Conservation (phyloP, 2,329 filamentous ascomycete genomes). For the Delphinella strobiligena region DNA sequence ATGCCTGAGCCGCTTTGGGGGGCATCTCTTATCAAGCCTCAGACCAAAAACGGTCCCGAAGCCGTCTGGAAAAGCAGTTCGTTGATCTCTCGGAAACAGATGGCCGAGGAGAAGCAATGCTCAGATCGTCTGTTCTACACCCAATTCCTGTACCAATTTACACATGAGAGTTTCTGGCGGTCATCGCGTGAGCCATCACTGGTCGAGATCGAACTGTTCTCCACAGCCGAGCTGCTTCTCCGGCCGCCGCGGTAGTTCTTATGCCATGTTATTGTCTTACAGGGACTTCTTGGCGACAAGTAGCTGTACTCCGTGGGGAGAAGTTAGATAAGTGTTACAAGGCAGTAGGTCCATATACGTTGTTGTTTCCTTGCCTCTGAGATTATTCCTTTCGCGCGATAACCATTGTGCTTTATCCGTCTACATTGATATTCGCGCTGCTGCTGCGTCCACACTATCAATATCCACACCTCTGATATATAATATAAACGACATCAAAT, state of each 20-base stretch:
- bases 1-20: no score
- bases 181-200: slow-evolving; percentile 4
- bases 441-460: background rate
- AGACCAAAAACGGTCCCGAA: background rate
- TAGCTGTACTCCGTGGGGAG: background rate
- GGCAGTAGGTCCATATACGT: slow-evolving; percentile 3
- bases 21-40: background rate
- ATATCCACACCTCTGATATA: background rate
- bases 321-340: slow-evolving; percentile 4
- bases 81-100: background rate
- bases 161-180: background rate
- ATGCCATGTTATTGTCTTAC: slow-evolving; percentile 8
- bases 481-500: background rate
- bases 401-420: background rate
- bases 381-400: slow-evolving; percentile 5
- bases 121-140: no score
- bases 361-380: background rate
- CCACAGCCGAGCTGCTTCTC: slow-evolving; percentile 6
- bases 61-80: background rate
- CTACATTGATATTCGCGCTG: slow-evolving; percentile 5
- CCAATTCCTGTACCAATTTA: no score
- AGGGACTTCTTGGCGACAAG: background rate
- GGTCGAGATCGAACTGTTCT: background rate
- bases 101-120: slow-evolving; percentile 3
- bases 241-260: slow-evolving; percentile 7